phyloP scores from a whole-genome alignment of 2,329 filamentous ascomycete species.

The Colletotrichum endophyticum region DNA sequence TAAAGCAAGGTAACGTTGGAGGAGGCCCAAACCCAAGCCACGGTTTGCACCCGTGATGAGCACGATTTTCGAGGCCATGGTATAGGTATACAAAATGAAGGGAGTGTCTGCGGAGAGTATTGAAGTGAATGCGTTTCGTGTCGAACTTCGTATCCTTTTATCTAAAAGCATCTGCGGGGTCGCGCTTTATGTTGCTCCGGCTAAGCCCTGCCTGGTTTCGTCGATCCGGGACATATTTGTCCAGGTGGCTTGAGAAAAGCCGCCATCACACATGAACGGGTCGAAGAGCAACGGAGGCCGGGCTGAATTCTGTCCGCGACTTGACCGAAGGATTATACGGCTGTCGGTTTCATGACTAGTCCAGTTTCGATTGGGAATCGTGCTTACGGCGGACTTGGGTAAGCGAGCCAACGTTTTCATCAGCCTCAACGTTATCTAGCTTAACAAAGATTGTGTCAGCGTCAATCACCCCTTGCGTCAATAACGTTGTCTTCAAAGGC shows the following conservation, averaged over 20 bases:
- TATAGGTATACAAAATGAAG: not conserved
- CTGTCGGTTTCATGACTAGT: not conserved
- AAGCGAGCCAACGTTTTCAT: not conserved
- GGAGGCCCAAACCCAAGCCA: conserved; percentile 40
- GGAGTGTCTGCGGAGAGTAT: not conserved
- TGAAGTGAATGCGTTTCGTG: not conserved
- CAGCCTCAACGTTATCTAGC: not conserved
- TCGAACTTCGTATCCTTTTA: not conserved
- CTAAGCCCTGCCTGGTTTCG: not conserved
- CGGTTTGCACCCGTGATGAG: conserved; percentile 43
- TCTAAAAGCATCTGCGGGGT: not conserved
- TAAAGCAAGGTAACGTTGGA: conserved; percentile 44
- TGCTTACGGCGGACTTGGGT: not conserved
- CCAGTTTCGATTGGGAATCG: not conserved
- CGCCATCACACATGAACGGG: not conserved
- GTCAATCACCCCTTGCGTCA: not conserved
- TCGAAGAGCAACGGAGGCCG: not conserved
- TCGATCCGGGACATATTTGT: not conserved
- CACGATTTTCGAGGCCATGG: not conserved
- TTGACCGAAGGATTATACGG: not conserved
- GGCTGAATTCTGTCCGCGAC: not conserved
- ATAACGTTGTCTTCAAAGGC: not conserved
- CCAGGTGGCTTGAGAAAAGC: not conserved
- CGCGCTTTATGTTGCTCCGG: not conserved
- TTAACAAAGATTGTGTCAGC: not conserved